phyloP scores from a whole-genome alignment of 176 grass and related monocot genomes.

The Elaeis guineensis region DNA sequence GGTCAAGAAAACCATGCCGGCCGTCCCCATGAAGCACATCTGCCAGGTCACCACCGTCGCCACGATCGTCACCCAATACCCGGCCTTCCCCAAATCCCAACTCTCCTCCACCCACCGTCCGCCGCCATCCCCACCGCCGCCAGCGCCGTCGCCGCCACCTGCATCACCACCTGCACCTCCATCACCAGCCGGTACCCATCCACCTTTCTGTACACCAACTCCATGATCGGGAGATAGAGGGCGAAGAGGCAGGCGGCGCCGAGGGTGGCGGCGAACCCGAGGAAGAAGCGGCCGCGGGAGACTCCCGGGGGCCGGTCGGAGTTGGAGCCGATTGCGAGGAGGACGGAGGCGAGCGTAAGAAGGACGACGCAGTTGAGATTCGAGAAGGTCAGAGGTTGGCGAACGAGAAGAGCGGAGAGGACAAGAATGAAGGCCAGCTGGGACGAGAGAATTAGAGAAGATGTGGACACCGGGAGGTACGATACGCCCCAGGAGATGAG shows the following conservation, averaged over 20 bases:
- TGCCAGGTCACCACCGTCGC: constrained; percentile 69
- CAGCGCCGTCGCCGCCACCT: constrained; percentile 71
- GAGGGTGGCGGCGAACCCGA: constrained; percentile 60
- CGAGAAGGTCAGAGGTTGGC: constrained; percentile 65
- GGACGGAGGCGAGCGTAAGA: constrained; percentile 70
- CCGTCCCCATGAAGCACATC: constrained; percentile 90
- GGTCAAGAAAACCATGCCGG: constrained; percentile 79
- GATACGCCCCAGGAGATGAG: constrained; percentile 74
- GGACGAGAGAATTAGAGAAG: constrained; percentile 79
- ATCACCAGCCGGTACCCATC: constrained; percentile 62
- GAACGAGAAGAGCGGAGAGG: constrained; percentile 68
- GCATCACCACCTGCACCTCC: constrained; percentile 87
- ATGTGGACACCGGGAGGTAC: constrained; percentile 86
- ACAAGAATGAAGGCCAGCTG: constrained; percentile 84
- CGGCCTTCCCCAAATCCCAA: constrained; percentile 44
- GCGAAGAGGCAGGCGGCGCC: constrained; percentile 82
- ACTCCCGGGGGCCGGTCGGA: constrained; percentile 45
- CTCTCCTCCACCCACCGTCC: constrained; percentile 23
- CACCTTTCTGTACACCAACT: constrained; percentile 57
- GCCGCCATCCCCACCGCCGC: constrained; percentile 42
- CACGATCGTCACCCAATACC: constrained; percentile 51
- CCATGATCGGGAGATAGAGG: constrained; percentile 74
- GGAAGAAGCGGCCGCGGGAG: constrained; percentile 33
- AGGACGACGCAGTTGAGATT: constrained; percentile 88
- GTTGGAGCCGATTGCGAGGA: constrained; percentile 51